These are phyloP conservation scores for Leishmania turanica DNA, from an alignment of 208 protist species.

Conservation along the genomic window DNA sequence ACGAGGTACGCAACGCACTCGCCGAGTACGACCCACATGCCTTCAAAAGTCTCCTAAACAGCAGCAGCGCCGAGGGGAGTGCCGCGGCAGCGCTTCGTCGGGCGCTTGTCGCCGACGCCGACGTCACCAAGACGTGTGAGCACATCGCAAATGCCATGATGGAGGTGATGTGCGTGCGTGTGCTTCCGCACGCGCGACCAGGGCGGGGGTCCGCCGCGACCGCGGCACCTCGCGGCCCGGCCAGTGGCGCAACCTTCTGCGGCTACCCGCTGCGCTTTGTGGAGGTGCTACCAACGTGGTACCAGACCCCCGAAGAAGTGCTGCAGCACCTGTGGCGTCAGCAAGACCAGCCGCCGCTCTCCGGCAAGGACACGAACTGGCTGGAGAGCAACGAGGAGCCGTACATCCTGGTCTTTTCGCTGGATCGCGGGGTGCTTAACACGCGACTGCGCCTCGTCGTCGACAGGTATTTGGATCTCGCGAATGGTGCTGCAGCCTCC, in stretches of 20 bases:
- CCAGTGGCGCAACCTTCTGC: constrained; percentile 8
- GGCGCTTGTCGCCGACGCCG: constrained; percentile 4
- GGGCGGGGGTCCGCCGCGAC: background rate
- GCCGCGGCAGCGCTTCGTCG: constrained; percentile 5
- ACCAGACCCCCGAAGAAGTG: constrained; percentile 21
- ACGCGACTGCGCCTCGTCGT: constrained; percentile 36
- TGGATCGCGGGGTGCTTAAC: constrained; percentile 27
- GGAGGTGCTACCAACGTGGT: constrained; percentile 35
- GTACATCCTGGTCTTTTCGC: constrained; percentile 30
- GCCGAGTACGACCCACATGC: background rate
- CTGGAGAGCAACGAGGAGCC: constrained; percentile 27
- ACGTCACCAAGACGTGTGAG: background rate
- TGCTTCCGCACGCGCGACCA: constrained; percentile 25
- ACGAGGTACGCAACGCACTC: background rate
- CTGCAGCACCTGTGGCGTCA: constrained; percentile 7
- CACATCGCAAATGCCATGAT: background rate
- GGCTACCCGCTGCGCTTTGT: constrained; percentile 30
- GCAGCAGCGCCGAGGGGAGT: constrained; percentile 4
- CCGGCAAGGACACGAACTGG: background rate
- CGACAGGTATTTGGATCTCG: constrained; percentile 20
- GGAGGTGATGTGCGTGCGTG: constrained; percentile 30
- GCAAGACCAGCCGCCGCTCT: background rate
- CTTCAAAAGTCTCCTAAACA: constrained; percentile 22
- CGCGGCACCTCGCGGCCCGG: background rate
- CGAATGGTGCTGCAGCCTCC: background rate